These are phyloP conservation scores for Phyllosticta citrichinensis DNA, from an alignment of 2,329 filamentous ascomycete species.

Conservation along the genomic window DNA sequence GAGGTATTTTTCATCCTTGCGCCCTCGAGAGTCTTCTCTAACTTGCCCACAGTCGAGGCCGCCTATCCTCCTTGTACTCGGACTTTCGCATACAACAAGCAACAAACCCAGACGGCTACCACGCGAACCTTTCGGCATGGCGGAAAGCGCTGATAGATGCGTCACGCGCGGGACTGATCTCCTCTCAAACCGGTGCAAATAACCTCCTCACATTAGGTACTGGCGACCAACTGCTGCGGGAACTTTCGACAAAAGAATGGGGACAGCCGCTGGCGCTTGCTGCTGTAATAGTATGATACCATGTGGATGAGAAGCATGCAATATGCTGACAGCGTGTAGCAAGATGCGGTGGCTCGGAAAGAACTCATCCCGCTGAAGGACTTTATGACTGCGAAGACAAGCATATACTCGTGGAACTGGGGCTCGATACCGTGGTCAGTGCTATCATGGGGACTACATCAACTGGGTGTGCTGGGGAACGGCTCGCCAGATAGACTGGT, in stretches of 20 bases:
- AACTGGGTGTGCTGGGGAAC: slow-evolving; percentile 52
- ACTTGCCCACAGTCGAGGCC: slow-evolving; percentile 44
- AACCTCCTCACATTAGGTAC: slow-evolving; percentile 43
- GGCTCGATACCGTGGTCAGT: slow-evolving; percentile 59
- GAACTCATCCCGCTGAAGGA: slow-evolving; percentile 61
- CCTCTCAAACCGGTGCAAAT: slow-evolving; percentile 27
- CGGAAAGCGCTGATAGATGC: slow-evolving; percentile 62
- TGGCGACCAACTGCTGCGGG: slow-evolving; percentile 55
- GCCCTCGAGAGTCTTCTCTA: not conserved
- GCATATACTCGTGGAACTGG: slow-evolving; percentile 63
- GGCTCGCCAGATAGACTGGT: slow-evolving; percentile 47
- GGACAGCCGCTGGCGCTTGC: slow-evolving; percentile 74
- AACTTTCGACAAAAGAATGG: slow-evolving; percentile 65
- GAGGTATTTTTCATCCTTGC: slow-evolving; percentile 23
- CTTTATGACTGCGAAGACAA: slow-evolving; percentile 57
- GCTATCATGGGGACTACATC: slow-evolving; percentile 64
- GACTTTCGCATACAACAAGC: slow-evolving; percentile 67
- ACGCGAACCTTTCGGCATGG: slow-evolving; percentile 73
- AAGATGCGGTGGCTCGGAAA: slow-evolving; percentile 60
- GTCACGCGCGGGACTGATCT: slow-evolving; percentile 51
- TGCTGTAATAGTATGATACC: slow-evolving; percentile 51
- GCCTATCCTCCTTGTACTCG: slow-evolving; percentile 77
- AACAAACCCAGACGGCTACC: slow-evolving; percentile 77
- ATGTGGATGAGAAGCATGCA: not conserved
- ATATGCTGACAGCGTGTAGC: slow-evolving; percentile 21